Evolutionary conservation across 768 basidiomycete species (phyloP).

Genomic region (Amanita pseudoporphyria): DNA sequence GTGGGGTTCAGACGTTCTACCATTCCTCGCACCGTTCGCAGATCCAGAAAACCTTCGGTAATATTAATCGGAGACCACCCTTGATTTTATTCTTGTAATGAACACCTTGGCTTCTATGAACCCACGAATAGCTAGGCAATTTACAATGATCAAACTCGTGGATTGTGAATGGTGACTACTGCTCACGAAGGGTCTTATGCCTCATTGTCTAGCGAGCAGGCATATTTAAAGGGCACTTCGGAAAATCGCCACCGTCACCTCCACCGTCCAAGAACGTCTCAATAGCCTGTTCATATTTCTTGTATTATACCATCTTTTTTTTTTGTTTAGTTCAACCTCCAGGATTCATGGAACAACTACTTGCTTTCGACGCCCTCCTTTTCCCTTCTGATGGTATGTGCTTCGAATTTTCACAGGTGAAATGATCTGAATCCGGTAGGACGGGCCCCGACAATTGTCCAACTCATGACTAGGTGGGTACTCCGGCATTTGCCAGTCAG

Average conservation of each 20-base stretch:
- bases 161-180: conserved; percentile 1
- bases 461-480: conserved; percentile 61
- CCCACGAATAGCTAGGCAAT: not conserved
- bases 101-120: conserved; percentile 2
- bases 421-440: conserved; percentile 23
- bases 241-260: not conserved
- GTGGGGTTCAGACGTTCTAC: no score
- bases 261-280: not conserved
- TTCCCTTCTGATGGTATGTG: conserved; percentile 61
- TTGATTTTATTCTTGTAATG: not conserved
- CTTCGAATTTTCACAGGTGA: not conserved
- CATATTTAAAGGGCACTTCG: not conserved
- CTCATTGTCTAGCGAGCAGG: not conserved
- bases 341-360: conserved; percentile 49
- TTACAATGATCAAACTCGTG: not conserved
- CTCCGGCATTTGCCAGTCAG: conserved; percentile 1
- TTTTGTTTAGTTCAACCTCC: conserved; percentile 2
- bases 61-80: not conserved
- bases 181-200: conserved; percentile 1
- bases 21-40: not conserved
- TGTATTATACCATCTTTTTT: not conserved
- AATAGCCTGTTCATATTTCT: not conserved
- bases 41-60: not conserved
- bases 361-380: conserved; percentile 60
- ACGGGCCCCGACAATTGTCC: conserved; percentile 62